Evolutionary conservation across 2,329 filamentous ascomycete genomes (phyloP), one percentile per base, ranked within the genome.

Genomic region (Huntiella moniliformis): DNA sequence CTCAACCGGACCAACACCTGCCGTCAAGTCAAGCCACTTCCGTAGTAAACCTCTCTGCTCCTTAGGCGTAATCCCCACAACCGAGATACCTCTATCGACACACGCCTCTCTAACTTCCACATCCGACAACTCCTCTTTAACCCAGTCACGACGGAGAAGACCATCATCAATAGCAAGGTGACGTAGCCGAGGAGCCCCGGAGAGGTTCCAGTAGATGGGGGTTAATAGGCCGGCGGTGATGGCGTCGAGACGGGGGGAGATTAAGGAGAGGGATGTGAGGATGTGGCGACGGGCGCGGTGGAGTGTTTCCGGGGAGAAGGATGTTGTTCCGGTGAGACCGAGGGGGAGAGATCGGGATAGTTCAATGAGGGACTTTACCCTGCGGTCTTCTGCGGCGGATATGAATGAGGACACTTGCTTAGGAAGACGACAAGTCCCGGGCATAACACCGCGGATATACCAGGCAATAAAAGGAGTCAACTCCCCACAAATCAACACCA

Each of bases 401-500:
- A 45, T 44, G n/a, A 42, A 39, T 52, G 69, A 67, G 44, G 73
- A 62, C 49, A 75, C 61, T 63, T 95, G 88, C 35, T 64, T 65
- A 0, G 88, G 88, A 49, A 95, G 81, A 8, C 85, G 74, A 60
- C 88, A 95, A 0, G 84, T 80, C 54, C 75, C 74, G 0, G 88
- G 88, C 18, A 93, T 81, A 16, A 85, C 65, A 34, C 65, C 65
- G 15, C 77, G 76, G 18, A 93, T 64, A 31, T 76, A 71, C 5
- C 86, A 64, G 1, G 93, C 79, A 4, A 92, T 62, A 4, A 96
- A 57, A 0, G 87, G 85, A 1, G 87, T 83, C 62, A 93, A 79
- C 61, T 96, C 88, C 18, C 86, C 88, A 57, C 82, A 83, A 12
- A 93, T 51, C 1, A 88, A 55, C 5, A 94, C 67, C 42, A 95